phyloP scores from a whole-genome alignment of 495 filamentous ascomycete species.

The Daldinia bambusicola region DNA sequence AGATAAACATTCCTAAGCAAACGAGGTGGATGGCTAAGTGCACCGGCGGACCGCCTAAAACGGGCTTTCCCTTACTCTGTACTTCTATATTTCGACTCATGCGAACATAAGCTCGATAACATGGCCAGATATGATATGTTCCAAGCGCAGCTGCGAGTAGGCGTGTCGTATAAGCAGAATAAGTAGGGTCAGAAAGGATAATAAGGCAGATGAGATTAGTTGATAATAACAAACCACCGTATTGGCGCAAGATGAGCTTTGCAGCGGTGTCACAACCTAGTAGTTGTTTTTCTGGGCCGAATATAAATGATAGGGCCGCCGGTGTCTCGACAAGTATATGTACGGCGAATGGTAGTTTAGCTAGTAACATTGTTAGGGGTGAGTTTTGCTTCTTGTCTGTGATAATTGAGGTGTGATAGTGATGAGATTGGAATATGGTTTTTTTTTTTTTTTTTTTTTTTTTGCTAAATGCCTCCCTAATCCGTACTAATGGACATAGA shows the following conservation, averaged over 20 bases:
- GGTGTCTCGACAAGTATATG: slow-evolving; percentile 45
- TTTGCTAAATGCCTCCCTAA: too few relatives aligned
- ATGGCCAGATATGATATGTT: slow-evolving; percentile 55
- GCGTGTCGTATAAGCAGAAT: slow-evolving; percentile 30
- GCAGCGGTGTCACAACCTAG: slow-evolving; percentile 44
- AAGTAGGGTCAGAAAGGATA: slow-evolving; percentile 35
- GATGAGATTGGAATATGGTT: background rate
- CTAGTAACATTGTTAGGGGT: slow-evolving; percentile 16
- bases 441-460: too few relatives aligned
- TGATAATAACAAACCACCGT: slow-evolving; percentile 52
- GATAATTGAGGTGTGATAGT: background rate
- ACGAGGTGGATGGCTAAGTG: slow-evolving; percentile 25
- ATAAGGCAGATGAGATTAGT: slow-evolving; percentile 47
- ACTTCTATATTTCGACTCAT: slow-evolving; percentile 13
- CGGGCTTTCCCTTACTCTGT: background rate
- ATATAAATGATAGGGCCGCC: slow-evolving; percentile 48
- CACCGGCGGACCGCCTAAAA: slow-evolving; percentile 32
- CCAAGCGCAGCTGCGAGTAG: slow-evolving; percentile 47
- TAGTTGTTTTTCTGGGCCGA: slow-evolving; percentile 46
- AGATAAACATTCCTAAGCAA: slow-evolving; percentile 32
- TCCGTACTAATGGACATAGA: too few relatives aligned
- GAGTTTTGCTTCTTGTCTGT: background rate
- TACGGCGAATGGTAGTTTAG: slow-evolving; percentile 41
- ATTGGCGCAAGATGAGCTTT: slow-evolving; percentile 52
- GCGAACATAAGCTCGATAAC: slow-evolving; percentile 48